Conservation (phyloP, 768 basidiomycete genomes). For the Gloeostereum incarnatum region DNA sequence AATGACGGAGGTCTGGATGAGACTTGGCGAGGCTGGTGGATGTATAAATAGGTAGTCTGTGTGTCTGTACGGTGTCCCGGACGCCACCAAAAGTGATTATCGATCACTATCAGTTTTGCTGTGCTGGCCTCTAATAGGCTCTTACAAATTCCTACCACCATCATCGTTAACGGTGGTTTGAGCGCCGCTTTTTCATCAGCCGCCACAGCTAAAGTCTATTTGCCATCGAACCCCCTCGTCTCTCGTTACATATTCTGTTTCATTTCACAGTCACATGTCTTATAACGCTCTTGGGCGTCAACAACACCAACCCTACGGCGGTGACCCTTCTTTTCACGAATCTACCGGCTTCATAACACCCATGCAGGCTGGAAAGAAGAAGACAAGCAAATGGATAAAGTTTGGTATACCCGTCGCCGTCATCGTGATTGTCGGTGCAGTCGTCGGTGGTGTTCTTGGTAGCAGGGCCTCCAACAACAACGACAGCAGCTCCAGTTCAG, state of each 20-base stretch:
- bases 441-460: slow-evolving; percentile 76
- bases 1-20: too few relatives aligned
- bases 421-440: slow-evolving; percentile 53
- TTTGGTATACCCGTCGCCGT: slow-evolving; percentile 60
- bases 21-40: too few relatives aligned
- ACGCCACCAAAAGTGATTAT: too few relatives aligned
- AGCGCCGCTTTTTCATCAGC: too few relatives aligned
- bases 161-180: too few relatives aligned
- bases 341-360: slow-evolving; percentile 66
- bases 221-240: background rate
- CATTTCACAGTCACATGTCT: background rate
- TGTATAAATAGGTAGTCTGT: too few relatives aligned
- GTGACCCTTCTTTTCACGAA: slow-evolving; percentile 58
- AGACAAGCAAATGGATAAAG: slow-evolving; percentile 64
- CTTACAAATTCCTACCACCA: too few relatives aligned
- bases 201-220: background rate
- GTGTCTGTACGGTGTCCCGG: too few relatives aligned
- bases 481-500: slow-evolving; percentile 25
- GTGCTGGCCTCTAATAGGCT: too few relatives aligned
- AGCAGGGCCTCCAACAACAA: slow-evolving; percentile 42
- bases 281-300: background rate
- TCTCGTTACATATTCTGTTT: background rate
- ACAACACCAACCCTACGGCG: slow-evolving; percentile 35
- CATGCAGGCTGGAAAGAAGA: slow-evolving; percentile 32
- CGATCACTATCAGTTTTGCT: too few relatives aligned